Percentiles rank a stretch among this genome's conserved stretches.
phyloP scores from a whole-genome alignment of 805 yeast genomes.

The Diddensiella transvaalensis region DNA sequence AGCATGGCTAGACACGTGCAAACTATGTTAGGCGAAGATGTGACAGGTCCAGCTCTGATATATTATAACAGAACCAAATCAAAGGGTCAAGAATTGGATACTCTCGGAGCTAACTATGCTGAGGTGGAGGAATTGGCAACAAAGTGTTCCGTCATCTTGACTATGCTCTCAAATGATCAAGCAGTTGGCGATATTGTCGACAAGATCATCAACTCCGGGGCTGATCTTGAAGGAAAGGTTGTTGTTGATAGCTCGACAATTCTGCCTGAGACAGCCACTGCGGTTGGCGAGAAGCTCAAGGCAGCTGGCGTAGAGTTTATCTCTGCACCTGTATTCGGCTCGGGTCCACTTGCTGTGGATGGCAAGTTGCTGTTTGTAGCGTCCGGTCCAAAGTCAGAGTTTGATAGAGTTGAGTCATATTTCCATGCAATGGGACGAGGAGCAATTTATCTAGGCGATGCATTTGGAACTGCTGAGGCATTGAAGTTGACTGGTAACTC shows the following conservation, averaged over 20 bases:
- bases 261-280: constrained; percentile 28
- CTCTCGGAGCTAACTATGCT: constrained; percentile 16
- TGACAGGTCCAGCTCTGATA: constrained; percentile 6
- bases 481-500: constrained; percentile 31
- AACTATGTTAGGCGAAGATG: constrained; percentile 2
- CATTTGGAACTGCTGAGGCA: constrained; percentile 24
- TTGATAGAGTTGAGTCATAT: constrained; percentile 24
- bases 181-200: constrained; percentile 12
- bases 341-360: constrained; percentile 28
- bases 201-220: not conserved
- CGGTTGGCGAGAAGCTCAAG: constrained; percentile 10
- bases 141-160: constrained; percentile 15
- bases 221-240: constrained; percentile 22
- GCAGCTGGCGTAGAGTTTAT: constrained; percentile 24
- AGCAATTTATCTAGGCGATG: constrained; percentile 26
- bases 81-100: constrained; percentile 16
- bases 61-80: constrained; percentile 19
- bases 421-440: constrained; percentile 28
- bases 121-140: constrained; percentile 12
- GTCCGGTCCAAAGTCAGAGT: constrained; percentile 24
- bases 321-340: constrained; percentile 32
- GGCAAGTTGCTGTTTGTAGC: constrained; percentile 26
- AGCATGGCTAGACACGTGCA: constrained; percentile 18
- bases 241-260: constrained; percentile 29
- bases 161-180: constrained; percentile 20